phyloP scores from a whole-genome alignment of 2,329 filamentous ascomycete genomes.

The Ampelomyces quisqualis region DNA sequence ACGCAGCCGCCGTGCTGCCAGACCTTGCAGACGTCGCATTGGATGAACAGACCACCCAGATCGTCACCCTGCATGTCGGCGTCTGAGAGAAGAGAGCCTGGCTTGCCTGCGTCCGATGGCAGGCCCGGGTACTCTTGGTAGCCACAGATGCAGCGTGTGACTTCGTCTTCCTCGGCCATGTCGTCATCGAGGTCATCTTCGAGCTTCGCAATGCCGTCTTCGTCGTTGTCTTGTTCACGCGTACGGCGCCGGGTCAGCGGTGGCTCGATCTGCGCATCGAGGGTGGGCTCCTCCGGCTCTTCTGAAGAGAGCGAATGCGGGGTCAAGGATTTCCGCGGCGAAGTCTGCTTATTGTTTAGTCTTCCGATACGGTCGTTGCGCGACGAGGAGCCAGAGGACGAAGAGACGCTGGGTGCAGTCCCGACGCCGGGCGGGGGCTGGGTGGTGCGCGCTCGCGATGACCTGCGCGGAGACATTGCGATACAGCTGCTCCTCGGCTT shows the following conservation, averaged over 20 bases:
- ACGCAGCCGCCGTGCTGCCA: constrained; percentile 99
- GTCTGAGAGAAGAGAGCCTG: constrained; percentile 57
- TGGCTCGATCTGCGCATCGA: constrained; percentile 59
- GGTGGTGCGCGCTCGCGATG: constrained; percentile 81
- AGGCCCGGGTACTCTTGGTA: constrained; percentile 91
- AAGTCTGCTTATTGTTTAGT: constrained; percentile 69
- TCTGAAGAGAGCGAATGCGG: constrained; percentile 72
- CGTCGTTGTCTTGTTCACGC: constrained; percentile 70
- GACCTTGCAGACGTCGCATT: constrained; percentile 96
- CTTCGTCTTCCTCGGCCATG: constrained; percentile 73
- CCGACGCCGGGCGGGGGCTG: constrained; percentile 65
- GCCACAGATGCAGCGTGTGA: constrained; percentile 93
- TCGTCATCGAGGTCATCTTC: constrained; percentile 63
- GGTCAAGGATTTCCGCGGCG: constrained; percentile 73
- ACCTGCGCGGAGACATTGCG: constrained; percentile 74
- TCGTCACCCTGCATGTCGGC: constrained; percentile 63
- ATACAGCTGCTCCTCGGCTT: constrained; percentile 5
- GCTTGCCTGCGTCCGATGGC: constrained; percentile 59
- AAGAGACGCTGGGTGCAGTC: constrained; percentile 74
- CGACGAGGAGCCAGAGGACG: constrained; percentile 69
- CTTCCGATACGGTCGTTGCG: constrained; percentile 74
- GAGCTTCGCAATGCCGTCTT: constrained; percentile 45
- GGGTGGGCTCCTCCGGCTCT: constrained; percentile 60
- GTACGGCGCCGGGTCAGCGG: constrained; percentile 75
- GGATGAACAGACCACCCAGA: constrained; percentile 91